Conservation (phyloP, 2,329 filamentous ascomycete genomes). For the Scortechinia acanthostroma region DNA sequence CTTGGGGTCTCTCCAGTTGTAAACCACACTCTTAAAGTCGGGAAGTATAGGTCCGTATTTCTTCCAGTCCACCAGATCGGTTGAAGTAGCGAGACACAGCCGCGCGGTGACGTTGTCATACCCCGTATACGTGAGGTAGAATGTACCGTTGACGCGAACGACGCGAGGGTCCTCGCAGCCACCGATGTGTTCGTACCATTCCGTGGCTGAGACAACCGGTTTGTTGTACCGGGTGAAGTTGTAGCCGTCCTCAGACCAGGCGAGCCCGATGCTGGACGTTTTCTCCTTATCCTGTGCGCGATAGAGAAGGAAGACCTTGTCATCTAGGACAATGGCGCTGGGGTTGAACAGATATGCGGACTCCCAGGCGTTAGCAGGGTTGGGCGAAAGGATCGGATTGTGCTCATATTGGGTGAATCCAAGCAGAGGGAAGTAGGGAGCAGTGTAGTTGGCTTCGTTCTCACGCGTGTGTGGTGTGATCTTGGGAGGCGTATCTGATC, state of each 20-base stretch:
- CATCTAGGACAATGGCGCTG: constrained; percentile 15
- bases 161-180: constrained; percentile 24
- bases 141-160: constrained; percentile 21
- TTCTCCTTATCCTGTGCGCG: constrained; percentile 20
- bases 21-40: constrained; percentile 9
- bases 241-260: constrained; percentile 22
- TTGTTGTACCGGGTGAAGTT: constrained; percentile 20
- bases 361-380: constrained; percentile 13
- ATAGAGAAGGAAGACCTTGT: constrained; percentile 21
- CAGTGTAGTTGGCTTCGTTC: constrained; percentile 8
- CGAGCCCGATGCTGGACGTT: constrained; percentile 20
- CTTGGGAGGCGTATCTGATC: constrained; percentile 5
- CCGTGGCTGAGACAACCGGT: constrained; percentile 19
- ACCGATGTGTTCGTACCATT: constrained; percentile 18
- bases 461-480: constrained; percentile 6
- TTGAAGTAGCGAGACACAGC: constrained; percentile 23
- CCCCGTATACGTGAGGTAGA: constrained; percentile 25
- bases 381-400: constrained; percentile 10
- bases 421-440: constrained; percentile 10
- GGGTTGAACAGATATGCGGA: constrained; percentile 17
- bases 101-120: constrained; percentile 18
- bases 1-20: constrained; percentile 12
- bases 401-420: constrained; percentile 8
- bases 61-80: constrained; percentile 21
- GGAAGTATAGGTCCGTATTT: constrained; percentile 18